Evolutionary conservation across 345 rosid genomes (phyloP).

Genomic region (Lepidium sativum): DNA sequence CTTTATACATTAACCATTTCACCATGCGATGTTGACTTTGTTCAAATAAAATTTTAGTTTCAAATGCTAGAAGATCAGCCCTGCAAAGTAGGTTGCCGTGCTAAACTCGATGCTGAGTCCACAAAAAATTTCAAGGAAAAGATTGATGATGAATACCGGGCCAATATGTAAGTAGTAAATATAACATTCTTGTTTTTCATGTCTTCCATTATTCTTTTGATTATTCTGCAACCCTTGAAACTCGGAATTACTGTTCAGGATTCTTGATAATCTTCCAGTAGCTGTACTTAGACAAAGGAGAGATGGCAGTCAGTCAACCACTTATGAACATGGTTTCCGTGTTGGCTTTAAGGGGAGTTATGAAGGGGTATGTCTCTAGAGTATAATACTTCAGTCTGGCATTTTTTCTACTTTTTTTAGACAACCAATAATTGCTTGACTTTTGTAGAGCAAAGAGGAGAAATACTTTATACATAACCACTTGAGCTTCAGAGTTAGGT

Average conservation of each 20-base stretch:
- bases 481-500: slow-evolving; percentile 91
- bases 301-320: slow-evolving; percentile 77
- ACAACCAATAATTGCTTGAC: slow-evolving; percentile 5
- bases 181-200: neutral
- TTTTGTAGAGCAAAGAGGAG: slow-evolving; percentile 88
- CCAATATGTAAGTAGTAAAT: neutral
- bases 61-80: no score
- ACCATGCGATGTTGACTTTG: no score
- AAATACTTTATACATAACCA: slow-evolving; percentile 90
- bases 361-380: slow-evolving; percentile 56
- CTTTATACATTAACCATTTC: no score
- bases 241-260: slow-evolving; percentile 45
- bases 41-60: no score
- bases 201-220: neutral
- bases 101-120: no score
- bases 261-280: slow-evolving; percentile 95
- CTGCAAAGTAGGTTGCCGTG: no score
- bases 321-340: slow-evolving; percentile 91
- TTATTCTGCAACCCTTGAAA: neutral
- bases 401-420: neutral
- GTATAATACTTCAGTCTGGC: slow-evolving; percentile 6
- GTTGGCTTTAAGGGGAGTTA: slow-evolving; percentile 96
- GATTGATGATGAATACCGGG: no score
- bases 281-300: slow-evolving; percentile 92
- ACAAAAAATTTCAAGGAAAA: no score